Percentiles rank a stretch among this genome's conserved stretches.
Conservation (phyloP, 345 rosid species). For the Eucalyptus camaldulensis region DNA sequence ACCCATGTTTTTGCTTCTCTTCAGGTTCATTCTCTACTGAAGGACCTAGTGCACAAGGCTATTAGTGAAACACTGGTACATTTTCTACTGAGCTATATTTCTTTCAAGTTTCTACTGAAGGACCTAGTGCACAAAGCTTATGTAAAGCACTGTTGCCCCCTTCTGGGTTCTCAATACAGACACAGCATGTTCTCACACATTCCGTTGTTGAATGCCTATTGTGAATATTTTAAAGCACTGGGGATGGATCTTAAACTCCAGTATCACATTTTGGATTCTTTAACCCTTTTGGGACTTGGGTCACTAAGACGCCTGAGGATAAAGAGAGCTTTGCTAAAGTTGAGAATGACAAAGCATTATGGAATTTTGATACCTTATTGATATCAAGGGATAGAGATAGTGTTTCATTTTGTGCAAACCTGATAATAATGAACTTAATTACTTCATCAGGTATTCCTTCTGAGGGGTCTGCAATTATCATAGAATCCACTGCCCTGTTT, state of each 20-base stretch:
- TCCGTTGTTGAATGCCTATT: background rate
- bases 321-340: background rate
- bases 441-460: background rate
- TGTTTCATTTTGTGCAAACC: background rate
- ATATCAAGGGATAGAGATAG: background rate
- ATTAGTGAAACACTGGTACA: constrained; percentile 76
- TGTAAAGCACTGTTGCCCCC: background rate
- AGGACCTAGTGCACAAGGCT: constrained; percentile 96
- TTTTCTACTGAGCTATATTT: constrained; percentile 1
- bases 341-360: background rate
- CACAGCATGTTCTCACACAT: background rate
- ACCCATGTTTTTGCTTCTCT: background rate
- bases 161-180: background rate
- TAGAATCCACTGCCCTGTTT: background rate
- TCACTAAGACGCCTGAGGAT: background rate
- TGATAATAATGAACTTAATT: background rate
- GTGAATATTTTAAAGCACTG: background rate
- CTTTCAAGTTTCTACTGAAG: background rate
- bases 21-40: constrained; percentile 85
- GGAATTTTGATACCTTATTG: background rate
- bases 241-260: background rate
- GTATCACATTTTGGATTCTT: background rate
- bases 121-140: background rate
- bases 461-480: background rate
- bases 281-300: background rate